A percentile compares a stretch with the other conserved stretches of the same genome.
phyloP scores from a whole-genome alignment of 306 rosid genomes.

The peach (Prunus persica) region Prunus_persica_NCBIv2 NC_034009.1:37362501-37363000 shows the following conservation, averaged over 20 bases:
- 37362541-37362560: too few species aligned
- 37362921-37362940: constrained; percentile 75
- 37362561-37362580: too few species aligned
- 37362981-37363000: background rate
- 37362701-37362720: constrained; percentile 20
- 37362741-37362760: constrained; percentile 50
- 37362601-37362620: background rate
- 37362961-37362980: background rate
- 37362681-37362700: background rate
- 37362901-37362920: constrained; percentile 99
- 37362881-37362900: constrained; percentile 89
- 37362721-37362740: constrained; percentile 36
- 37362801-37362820: constrained; percentile 32
- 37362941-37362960: background rate
- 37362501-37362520: too few species aligned
- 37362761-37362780: constrained; percentile 22
- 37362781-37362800: constrained; percentile 26
- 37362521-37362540: too few species aligned
- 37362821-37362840: constrained; percentile 28
- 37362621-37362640: constrained; percentile 14
- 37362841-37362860: constrained; percentile 28
- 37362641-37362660: background rate
- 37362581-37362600: background rate
- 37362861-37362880: constrained; percentile 38
- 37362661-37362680: constrained; percentile 5